A percentile compares a stretch with the other conserved stretches of the same genome.
Conservation (phyloP, 768 basidiomycete species). For the Macrolepiota fuliginosa region DNA sequence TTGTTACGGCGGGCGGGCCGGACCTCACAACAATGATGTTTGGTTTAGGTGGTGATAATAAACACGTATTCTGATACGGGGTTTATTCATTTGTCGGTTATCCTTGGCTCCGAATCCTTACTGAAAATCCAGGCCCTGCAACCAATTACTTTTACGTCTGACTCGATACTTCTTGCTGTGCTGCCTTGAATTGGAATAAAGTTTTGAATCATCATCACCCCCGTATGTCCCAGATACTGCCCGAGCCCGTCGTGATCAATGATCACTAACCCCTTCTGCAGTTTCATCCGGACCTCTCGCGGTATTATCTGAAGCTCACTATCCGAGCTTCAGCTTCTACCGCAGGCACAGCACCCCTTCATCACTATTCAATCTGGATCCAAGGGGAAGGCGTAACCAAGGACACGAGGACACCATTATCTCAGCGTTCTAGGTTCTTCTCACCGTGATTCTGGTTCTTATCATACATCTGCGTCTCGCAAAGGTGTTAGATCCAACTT, state of each 20-base stretch:
- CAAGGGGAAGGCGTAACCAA: not conserved
- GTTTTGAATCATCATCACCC: too few relatives aligned
- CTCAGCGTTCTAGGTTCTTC: slow-evolving; percentile 1
- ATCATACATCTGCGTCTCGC: not conserved
- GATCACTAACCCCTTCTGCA: not conserved
- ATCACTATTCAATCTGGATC: not conserved
- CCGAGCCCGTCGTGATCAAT: not conserved
- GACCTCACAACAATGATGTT: too few relatives aligned
- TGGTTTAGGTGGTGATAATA: too few relatives aligned
- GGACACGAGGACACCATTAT: not conserved
- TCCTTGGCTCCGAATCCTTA: too few relatives aligned
- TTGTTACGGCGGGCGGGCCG: too few relatives aligned
- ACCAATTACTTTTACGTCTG: too few relatives aligned
- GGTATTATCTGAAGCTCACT: slow-evolving; percentile 1
- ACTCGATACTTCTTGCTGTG: too few relatives aligned
- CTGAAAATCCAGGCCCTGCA: too few relatives aligned
- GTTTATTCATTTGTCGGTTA: too few relatives aligned
- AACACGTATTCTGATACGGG: too few relatives aligned
- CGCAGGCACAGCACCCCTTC: not conserved
- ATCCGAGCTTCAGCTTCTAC: not conserved
- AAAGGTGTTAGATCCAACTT: not conserved
- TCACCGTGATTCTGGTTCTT: not conserved
- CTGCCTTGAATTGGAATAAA: too few relatives aligned
- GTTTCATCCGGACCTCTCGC: not conserved
- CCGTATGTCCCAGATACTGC: too few relatives aligned